Evolutionary conservation across 1,139 yeast species (phyloP).

Genomic region (Geotrichum restrictum): DNA sequence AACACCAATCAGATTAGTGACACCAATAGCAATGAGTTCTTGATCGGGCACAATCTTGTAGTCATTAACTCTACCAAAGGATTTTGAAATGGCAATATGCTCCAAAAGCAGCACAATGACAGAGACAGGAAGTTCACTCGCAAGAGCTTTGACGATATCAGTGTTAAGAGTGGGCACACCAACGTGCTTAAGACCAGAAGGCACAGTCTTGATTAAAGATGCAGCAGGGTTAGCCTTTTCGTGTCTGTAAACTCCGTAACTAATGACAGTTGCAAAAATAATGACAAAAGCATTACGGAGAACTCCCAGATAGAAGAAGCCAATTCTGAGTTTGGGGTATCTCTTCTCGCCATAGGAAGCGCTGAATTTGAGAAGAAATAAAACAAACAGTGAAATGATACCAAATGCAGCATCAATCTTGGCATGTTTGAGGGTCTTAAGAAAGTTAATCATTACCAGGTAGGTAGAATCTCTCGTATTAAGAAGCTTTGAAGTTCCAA

Average conservation of each 20-base stretch:
- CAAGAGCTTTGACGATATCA: slow-evolving; percentile 61
- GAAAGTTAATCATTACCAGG: slow-evolving; percentile 62
- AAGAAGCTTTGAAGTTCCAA: slow-evolving; percentile 65
- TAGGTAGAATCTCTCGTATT: slow-evolving; percentile 76
- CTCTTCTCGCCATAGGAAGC: slow-evolving; percentile 56
- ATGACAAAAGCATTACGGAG: slow-evolving; percentile 79
- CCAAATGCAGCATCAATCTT: slow-evolving; percentile 88
- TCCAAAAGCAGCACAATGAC: slow-evolving; percentile 77
- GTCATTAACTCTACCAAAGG: slow-evolving; percentile 88
- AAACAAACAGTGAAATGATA: slow-evolving; percentile 61
- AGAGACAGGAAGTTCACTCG: slow-evolving; percentile 79
- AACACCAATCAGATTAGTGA: slow-evolving; percentile 83
- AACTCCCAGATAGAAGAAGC: slow-evolving; percentile 68
- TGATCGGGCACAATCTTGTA: slow-evolving; percentile 90
- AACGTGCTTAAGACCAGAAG: slow-evolving; percentile 72
- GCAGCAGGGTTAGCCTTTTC: slow-evolving; percentile 46
- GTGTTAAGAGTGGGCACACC: slow-evolving; percentile 67
- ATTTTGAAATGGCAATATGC: slow-evolving; percentile 89
- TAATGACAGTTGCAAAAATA: slow-evolving; percentile 69
- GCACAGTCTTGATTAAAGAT: slow-evolving; percentile 68
- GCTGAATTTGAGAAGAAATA: slow-evolving; percentile 48
- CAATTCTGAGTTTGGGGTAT: slow-evolving; percentile 55
- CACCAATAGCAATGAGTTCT: slow-evolving; percentile 91
- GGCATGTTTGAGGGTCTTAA: slow-evolving; percentile 66
- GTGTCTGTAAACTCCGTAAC: slow-evolving; percentile 56